Evolutionary conservation across 352 stramenopile species (phyloP), one percentile per base, ranked within the genome.

Genomic region (Pythium sp.): DNA sequence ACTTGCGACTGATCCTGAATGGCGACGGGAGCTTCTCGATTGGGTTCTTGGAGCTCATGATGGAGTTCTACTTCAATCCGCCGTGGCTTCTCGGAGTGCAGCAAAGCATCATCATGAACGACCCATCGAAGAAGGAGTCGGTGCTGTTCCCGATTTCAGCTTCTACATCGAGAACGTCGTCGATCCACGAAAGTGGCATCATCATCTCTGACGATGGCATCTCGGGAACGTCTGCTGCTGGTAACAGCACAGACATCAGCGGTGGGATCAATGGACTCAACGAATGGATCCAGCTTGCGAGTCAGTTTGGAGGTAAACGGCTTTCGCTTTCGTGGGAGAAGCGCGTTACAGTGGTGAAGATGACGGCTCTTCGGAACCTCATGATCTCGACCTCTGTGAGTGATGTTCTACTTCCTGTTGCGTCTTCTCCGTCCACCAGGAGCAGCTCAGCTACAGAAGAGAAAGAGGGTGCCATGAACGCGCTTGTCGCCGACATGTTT

Each of bases 81-180:
- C 67, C 64, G 3, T 88, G 74, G 49, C 64, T 83, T 0, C 67
- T 89, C 6, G 86, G 87, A 15, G 79, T 89, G 49, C 86, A 93
- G 49, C 84, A 95, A 53, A 91, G 86, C 49, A 83, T 95, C 46
- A 81, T 92, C 46, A 93, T 95, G 84, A 95, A 95, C 36, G 87
- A 94, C 58, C 80, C 84, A 8, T 86, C 82, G 4, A 92, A 86
- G 63, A 89, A 84, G 56, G 84, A 91, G 22, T 93, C 85, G 15
- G 60, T 88, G 43, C 53, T 92, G 28, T 92, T 93, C 54, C 84
- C 87, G 8, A 89, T 93, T 38, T 80, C 80, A 7, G 72, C 75
- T 20, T 65, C 76, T 2, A 76, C 70, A 20, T 56, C 51, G 68
- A 85, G 63, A 60, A 12, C 64, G 8, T 58, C 71, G 15, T 75